Percentiles rank a stretch among this genome's conserved stretches.
Evolutionary conservation across 1,139 yeast genomes (phyloP).

Genomic region (Geotrichum bryndzae): DNA sequence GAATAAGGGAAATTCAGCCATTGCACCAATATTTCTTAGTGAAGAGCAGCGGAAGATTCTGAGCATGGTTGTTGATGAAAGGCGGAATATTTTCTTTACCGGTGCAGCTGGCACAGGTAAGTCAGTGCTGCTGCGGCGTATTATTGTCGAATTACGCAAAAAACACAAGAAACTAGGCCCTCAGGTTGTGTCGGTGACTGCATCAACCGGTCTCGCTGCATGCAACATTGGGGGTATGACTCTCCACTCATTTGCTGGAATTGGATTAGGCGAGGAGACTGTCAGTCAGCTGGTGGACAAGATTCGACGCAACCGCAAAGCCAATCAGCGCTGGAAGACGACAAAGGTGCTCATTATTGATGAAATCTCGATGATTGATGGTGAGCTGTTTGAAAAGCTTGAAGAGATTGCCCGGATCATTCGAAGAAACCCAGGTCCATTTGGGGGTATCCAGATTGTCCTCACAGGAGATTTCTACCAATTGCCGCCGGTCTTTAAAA

Average conservation of each 20-base stretch:
- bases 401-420: slow-evolving; percentile 57
- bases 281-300: slow-evolving; percentile 45
- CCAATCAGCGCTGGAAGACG: slow-evolving; percentile 54
- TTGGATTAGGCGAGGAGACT: slow-evolving; percentile 62
- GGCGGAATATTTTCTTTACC: slow-evolving; percentile 65
- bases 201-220: slow-evolving; percentile 90
- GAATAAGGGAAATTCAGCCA: not conserved
- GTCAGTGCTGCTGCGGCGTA: slow-evolving; percentile 64
- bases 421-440: slow-evolving; percentile 50
- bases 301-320: slow-evolving; percentile 45
- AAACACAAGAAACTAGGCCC: slow-evolving; percentile 34
- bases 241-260: slow-evolving; percentile 78
- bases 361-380: slow-evolving; percentile 88
- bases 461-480: slow-evolving; percentile 90
- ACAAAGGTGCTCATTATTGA: slow-evolving; percentile 68
- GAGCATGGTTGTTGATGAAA: slow-evolving; percentile 52
- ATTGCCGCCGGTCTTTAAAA: slow-evolving; percentile 64
- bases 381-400: slow-evolving; percentile 62
- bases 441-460: slow-evolving; percentile 84
- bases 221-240: slow-evolving; percentile 87
- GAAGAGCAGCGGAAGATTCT: slow-evolving; percentile 69
- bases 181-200: slow-evolving; percentile 70
- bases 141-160: slow-evolving; percentile 54
- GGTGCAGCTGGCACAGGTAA: slow-evolving; percentile 98
- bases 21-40: slow-evolving; percentile 38